Conservation (phyloP, 1,284 basidiomycete genomes). For the Cutaneotrichosporon sp. region DNA sequence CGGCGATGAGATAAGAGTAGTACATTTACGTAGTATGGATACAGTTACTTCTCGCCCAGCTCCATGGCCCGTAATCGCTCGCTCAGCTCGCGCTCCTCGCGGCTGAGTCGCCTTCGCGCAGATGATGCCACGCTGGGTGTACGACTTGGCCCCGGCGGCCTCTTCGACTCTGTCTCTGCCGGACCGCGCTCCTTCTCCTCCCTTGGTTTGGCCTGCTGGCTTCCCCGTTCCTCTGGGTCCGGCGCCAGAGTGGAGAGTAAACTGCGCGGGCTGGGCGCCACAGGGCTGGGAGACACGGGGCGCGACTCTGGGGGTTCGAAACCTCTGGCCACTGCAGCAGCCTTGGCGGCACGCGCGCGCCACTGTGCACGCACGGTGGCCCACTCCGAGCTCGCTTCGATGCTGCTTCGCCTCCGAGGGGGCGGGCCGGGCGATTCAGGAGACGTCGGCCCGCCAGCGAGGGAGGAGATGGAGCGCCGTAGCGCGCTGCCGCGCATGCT, state of each 20-base stretch:
- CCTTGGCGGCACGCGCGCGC: not conserved
- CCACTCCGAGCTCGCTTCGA: constrained; percentile 10
- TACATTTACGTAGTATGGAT: not conserved
- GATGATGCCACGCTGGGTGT: constrained; percentile 11
- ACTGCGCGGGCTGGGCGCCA: not conserved
- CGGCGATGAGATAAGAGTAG: too few relatives aligned
- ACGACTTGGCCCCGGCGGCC: constrained; percentile 10
- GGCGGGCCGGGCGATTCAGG: not conserved
- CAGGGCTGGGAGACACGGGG: constrained; percentile 1
- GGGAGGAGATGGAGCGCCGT: not conserved
- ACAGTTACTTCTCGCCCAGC: constrained; percentile 8
- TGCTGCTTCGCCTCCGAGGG: not conserved
- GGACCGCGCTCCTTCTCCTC: not conserved
- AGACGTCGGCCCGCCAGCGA: not conserved
- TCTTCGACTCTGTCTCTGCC: constrained; percentile 4
- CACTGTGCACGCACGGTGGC: not conserved
- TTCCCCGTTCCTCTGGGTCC: not conserved
- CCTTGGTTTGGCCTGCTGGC: not conserved
- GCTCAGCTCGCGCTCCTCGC: constrained; percentile 42
- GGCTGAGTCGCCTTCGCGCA: constrained; percentile 22
- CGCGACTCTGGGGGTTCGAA: not conserved
- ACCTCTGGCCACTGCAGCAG: not conserved
- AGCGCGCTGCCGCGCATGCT: constrained; percentile 6
- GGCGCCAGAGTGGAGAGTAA: constrained; percentile 3
- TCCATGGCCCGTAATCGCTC: constrained; percentile 34